These are phyloP conservation scores for Fusarium pseudoanthophilum DNA, from an alignment of 2,329 filamentous ascomycete species.

Conservation along the genomic window DNA sequence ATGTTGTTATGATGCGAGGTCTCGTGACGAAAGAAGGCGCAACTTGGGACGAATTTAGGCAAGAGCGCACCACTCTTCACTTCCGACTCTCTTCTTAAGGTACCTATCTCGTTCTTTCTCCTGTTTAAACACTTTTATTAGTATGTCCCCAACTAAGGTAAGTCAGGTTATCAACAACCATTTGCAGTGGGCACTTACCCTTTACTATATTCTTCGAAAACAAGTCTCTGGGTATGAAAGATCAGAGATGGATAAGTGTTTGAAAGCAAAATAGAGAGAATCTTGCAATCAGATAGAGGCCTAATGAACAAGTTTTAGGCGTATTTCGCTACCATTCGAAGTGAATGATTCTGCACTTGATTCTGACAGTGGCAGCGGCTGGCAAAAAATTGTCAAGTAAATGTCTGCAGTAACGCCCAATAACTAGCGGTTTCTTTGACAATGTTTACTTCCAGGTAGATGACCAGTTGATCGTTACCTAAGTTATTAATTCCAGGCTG, in stretches of 20 bases:
- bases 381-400: constrained; percentile 25
- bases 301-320: constrained; percentile 1
- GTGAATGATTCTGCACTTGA: constrained; percentile 2
- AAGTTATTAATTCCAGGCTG: neutral
- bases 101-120: constrained; percentile 12
- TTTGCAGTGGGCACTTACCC: constrained; percentile 4
- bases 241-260: neutral
- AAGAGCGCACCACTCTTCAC: constrained; percentile 12
- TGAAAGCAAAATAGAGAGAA: neutral
- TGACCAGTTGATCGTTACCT: neutral
- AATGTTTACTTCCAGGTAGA: neutral
- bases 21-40: constrained; percentile 25
- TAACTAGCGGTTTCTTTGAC: neutral
- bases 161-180: neutral
- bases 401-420: constrained; percentile 7
- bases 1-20: neutral
- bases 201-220: constrained; percentile 2
- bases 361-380: constrained; percentile 32
- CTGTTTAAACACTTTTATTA: neutral
- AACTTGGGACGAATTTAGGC: constrained; percentile 14
- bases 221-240: neutral
- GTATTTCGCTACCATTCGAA: neutral
- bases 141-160: neutral
- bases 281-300: neutral
- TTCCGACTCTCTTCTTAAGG: neutral